Conservation (phyloP, 768 basidiomycete species). For the Boletus subcaerulescens region DNA sequence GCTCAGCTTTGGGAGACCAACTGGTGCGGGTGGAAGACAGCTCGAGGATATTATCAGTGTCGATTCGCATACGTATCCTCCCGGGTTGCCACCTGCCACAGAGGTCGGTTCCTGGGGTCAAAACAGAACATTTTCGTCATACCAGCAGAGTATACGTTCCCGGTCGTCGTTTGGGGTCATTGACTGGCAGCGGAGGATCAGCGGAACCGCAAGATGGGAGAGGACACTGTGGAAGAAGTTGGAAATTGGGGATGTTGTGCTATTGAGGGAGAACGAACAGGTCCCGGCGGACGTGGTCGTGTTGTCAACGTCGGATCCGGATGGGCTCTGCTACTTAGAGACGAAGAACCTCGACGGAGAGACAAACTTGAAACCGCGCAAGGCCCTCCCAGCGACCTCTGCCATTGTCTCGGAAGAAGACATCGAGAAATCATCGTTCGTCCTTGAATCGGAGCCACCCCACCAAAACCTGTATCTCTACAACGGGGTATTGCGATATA, state of each 20-base stretch:
- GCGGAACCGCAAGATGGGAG: slow-evolving; percentile 84
- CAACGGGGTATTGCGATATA: slow-evolving; percentile 80
- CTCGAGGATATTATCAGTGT: slow-evolving; percentile 70
- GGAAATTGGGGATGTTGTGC: slow-evolving; percentile 93
- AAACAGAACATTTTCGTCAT: slow-evolving; percentile 40
- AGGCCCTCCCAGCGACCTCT: slow-evolving; percentile 71
- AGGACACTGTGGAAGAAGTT: slow-evolving; percentile 98
- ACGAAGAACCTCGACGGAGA: slow-evolving; percentile 98
- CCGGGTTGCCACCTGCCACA: slow-evolving; percentile 32
- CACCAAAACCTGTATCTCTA: slow-evolving; percentile 92
- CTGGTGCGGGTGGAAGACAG: slow-evolving; percentile 46
- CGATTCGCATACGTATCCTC: slow-evolving; percentile 65
- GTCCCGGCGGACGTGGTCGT: slow-evolving; percentile 96
- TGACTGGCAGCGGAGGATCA: slow-evolving; percentile 68
- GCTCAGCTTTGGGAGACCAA: slow-evolving; percentile 34
- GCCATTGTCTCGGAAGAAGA: slow-evolving; percentile 83
- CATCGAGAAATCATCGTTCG: slow-evolving; percentile 80
- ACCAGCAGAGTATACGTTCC: slow-evolving; percentile 57
- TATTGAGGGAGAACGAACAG: slow-evolving; percentile 91
- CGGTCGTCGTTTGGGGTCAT: slow-evolving; percentile 67
- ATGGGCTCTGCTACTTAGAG: slow-evolving; percentile 92
- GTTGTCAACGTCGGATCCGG: slow-evolving; percentile 86
- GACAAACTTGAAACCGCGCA: slow-evolving; percentile 91
- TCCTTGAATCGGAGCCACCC: slow-evolving; percentile 90
- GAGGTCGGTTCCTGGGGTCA: slow-evolving; percentile 37